Evolutionary conservation across 2,329 filamentous ascomycete genomes (phyloP).

Genomic region (Colletotrichum graminicola): DNA sequence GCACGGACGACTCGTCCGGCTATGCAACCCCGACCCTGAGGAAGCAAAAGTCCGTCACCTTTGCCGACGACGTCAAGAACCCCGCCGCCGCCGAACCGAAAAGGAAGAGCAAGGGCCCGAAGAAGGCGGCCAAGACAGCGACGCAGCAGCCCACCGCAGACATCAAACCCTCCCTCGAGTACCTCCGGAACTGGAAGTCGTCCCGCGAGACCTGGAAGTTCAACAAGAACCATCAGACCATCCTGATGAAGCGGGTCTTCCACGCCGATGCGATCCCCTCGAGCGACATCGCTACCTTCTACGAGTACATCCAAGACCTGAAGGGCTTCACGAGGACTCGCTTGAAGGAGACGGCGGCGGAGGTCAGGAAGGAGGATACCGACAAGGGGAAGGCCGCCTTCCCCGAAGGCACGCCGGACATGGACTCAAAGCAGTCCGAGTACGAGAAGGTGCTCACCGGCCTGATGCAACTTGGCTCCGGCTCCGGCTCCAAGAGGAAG

Average conservation of each 20-base stretch:
- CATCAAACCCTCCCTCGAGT: conserved; percentile 76
- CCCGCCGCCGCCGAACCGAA: conserved; percentile 43
- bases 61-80: conserved; percentile 58
- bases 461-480: conserved; percentile 56
- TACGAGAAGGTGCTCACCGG: conserved; percentile 68
- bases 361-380: conserved; percentile 68
- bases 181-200: conserved; percentile 81
- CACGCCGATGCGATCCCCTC: conserved; percentile 78
- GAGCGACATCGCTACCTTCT: conserved; percentile 76
- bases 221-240: conserved; percentile 91
- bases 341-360: conserved; percentile 74
- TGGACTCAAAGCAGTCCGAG: conserved; percentile 64
- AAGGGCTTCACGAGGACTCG: conserved; percentile 80
- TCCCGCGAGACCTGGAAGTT: conserved; percentile 87
- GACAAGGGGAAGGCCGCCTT: conserved; percentile 61
- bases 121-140: conserved; percentile 54
- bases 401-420: conserved; percentile 61
- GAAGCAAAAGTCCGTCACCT: conserved; percentile 63
- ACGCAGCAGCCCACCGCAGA: conserved; percentile 56
- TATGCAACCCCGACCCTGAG: conserved; percentile 44
- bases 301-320: conserved; percentile 83
- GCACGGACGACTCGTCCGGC: conserved; percentile 40
- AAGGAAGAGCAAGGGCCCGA: conserved; percentile 49
- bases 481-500: conserved; percentile 59
- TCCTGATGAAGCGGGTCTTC: conserved; percentile 86